Conservation (phyloP, 345 rosid genomes). For the Kernera saxatilis region DNA sequence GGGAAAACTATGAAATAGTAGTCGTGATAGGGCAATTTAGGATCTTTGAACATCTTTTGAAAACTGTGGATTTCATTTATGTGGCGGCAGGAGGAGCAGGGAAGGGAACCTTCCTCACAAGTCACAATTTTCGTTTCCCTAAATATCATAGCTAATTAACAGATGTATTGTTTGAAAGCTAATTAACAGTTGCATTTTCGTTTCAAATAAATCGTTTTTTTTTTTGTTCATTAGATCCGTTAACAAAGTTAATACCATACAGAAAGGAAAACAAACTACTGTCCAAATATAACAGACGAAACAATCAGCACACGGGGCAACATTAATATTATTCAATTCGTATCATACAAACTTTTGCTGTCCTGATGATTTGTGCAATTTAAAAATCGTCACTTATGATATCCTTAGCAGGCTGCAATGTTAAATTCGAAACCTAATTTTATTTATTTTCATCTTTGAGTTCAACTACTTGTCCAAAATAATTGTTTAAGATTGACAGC, state of each 20-base stretch:
- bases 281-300: neutral
- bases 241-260: neutral
- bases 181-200: neutral
- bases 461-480: neutral
- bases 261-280: no score
- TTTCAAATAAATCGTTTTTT: neutral
- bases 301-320: neutral
- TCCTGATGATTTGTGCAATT: neutral
- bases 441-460: neutral
- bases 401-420: neutral
- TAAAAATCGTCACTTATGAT: neutral
- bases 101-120: slow-evolving; percentile 5
- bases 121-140: neutral
- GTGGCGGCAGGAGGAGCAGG: slow-evolving; percentile 15
- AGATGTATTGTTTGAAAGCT: neutral
- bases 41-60: slow-evolving; percentile 3
- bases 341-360: neutral
- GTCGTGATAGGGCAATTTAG: neutral
- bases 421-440: neutral
- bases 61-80: slow-evolving; percentile 12
- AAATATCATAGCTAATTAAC: neutral
- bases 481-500: neutral
- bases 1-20: neutral
- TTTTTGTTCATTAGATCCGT: neutral
- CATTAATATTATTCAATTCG: neutral